Evolutionary conservation across 2,329 filamentous ascomycete genomes (phyloP), one percentile per base, ranked within the genome.

Genomic region (Fusarium nelsonii): DNA sequence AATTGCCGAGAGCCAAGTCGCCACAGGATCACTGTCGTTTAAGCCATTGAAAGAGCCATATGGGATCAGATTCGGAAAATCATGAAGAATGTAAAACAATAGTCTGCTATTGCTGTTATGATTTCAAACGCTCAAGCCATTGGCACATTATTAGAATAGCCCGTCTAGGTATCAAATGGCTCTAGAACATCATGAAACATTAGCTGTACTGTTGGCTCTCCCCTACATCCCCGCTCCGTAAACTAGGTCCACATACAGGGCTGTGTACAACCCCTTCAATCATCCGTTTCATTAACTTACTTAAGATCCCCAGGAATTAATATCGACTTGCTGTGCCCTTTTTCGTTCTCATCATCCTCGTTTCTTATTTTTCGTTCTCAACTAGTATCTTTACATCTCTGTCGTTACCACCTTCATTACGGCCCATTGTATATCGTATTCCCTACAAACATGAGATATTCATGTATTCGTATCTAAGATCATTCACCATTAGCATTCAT

Each of bases 201-300:
- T 33, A 58, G 58, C 41, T 55, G 49, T 30, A 58, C 44, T 18
- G 36, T 63, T 58, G 49, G 44, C 23, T 39, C 43, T 39, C 44
- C 30, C 45, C 52, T 34, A 34, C 37, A 43, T 67, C 68, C 63
- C 69, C 58, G 58, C 64, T 59, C 62, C 63, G 50, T 59, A 63
- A 64, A 62, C 52, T 58, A 33, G 41, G 54, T 62, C 72, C 66
- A 72, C 72, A 58, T 62, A 52, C 72, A 74, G 71, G 72, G 72
- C 72, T 74, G 70, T 73, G 58, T 53, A 61, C 9, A 32, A 40
- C 49, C 46, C 46, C 58, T 63, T 44, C 64, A 58, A 66, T 46
- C 48, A 58, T 57, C 30, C 57, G 36, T 49, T 50, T 37, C 41
- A 61, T 61, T 40, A 43, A 49, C 39, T 58, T 20, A 34, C 61